phyloP scores from a whole-genome alignment of 768 basidiomycete genomes.

The Mycena belliarum region DNA sequence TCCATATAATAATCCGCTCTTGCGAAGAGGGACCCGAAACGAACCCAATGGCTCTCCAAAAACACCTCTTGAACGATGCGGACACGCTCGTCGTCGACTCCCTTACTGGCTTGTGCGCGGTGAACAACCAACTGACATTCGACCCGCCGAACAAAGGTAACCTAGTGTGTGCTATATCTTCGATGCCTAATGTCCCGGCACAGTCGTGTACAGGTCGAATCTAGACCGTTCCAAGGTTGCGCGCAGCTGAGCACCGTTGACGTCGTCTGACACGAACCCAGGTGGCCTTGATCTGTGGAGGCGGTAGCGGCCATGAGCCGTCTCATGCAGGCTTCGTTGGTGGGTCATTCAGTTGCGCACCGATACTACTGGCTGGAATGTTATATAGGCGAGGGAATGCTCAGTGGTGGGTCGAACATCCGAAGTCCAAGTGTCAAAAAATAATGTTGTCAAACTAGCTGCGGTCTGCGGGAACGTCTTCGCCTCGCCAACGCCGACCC shows the following conservation, averaged over 20 bases:
- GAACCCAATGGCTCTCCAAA: constrained; percentile 34
- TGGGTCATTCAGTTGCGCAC: constrained; percentile 29
- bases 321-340: constrained; percentile 91
- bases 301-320: constrained; percentile 90
- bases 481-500: constrained; percentile 85
- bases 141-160: constrained; percentile 78
- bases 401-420: constrained; percentile 52
- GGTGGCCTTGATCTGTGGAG: constrained; percentile 81
- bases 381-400: constrained; percentile 66
- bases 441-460: constrained; percentile 33
- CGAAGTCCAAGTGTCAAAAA: constrained; percentile 2
- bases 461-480: constrained; percentile 90
- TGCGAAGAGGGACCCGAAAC: too few relatives aligned
- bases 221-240: constrained; percentile 68
- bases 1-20: too few relatives aligned
- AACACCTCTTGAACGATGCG: constrained; percentile 81
- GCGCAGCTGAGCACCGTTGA: not conserved
- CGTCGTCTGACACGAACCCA: constrained; percentile 19
- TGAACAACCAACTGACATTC: constrained; percentile 73
- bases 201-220: constrained; percentile 65
- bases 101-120: constrained; percentile 65
- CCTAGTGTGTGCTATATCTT: constrained; percentile 20
- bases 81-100: constrained; percentile 76
- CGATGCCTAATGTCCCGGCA: constrained; percentile 9
- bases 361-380: not conserved